Percentiles rank a stretch among this genome's conserved stretches.
Evolutionary conservation across 768 basidiomycete genomes (phyloP).

Genomic region (Tylopilus balloui): DNA sequence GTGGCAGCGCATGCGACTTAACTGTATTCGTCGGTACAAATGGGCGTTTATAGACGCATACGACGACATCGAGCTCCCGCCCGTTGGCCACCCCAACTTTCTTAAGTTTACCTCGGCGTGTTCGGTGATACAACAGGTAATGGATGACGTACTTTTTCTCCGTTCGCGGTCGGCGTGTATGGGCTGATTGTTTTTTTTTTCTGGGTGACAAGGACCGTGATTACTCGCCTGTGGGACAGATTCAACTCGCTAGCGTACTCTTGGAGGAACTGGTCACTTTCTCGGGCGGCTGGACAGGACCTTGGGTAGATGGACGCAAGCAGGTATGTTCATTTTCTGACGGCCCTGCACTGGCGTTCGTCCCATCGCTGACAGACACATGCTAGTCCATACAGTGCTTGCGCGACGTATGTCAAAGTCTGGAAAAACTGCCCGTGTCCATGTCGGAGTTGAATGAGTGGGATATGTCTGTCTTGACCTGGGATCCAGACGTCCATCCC

Average conservation of each 20-base stretch:
- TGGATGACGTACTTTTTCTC: background rate
- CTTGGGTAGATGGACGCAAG: slow-evolving; percentile 46
- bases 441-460: slow-evolving; percentile 34
- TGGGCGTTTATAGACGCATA: slow-evolving; percentile 70
- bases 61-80: slow-evolving; percentile 41
- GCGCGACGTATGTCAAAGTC: slow-evolving; percentile 33
- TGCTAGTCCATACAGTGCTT: slow-evolving; percentile 42
- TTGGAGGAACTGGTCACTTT: slow-evolving; percentile 29
- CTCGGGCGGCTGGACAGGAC: slow-evolving; percentile 40
- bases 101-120: slow-evolving; percentile 43
- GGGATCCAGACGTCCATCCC: slow-evolving; percentile 45
- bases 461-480: slow-evolving; percentile 39
- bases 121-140: slow-evolving; percentile 38
- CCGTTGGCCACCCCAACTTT: slow-evolving; percentile 56
- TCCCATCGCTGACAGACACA: background rate
- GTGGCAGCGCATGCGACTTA: slow-evolving; percentile 49
- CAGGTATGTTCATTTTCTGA: slow-evolving; percentile 30
- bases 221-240: slow-evolving; percentile 38
- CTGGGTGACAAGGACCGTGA: slow-evolving; percentile 31
- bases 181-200: background rate
- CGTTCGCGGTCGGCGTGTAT: background rate
- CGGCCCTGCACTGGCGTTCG: background rate
- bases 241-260: slow-evolving; percentile 43
- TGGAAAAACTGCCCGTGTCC: slow-evolving; percentile 37
- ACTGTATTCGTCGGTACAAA: slow-evolving; percentile 66